Evolutionary conservation across 2,329 filamentous ascomycete genomes (phyloP).

Genomic region (Penicillium sp.): DNA sequence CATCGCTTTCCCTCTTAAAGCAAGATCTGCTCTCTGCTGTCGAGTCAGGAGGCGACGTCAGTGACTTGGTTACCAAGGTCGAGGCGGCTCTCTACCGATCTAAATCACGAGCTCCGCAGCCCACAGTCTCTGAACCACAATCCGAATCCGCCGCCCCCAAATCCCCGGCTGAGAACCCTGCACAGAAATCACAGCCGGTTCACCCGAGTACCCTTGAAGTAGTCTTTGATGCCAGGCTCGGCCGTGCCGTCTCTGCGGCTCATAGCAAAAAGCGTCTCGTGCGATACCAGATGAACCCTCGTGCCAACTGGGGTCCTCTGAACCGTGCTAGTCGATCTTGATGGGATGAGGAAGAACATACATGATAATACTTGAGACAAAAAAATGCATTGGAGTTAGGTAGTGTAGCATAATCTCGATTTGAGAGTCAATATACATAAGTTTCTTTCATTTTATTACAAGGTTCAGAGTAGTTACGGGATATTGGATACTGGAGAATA

Average conservation of each 20-base stretch:
- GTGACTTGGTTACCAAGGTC: conserved; percentile 44
- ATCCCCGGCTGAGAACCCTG: not conserved
- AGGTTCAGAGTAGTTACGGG: no score
- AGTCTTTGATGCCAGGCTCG: conserved; percentile 79
- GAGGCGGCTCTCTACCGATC: conserved; percentile 48
- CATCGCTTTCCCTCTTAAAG: conserved; percentile 34
- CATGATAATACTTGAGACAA: not conserved
- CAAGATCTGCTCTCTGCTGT: conserved; percentile 38
- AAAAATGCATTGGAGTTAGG: not conserved
- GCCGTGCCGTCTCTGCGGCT: conserved; percentile 57
- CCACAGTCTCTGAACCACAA: not conserved
- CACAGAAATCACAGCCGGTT: not conserved
- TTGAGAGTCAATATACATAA: no score
- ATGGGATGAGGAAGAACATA: not conserved
- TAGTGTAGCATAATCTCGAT: not conserved
- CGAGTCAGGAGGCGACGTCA: conserved; percentile 35
- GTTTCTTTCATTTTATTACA: no score
- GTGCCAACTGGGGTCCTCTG: conserved; percentile 93
- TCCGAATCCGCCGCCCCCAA: not conserved
- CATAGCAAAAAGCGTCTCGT: conserved; percentile 68
- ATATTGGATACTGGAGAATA: not conserved
- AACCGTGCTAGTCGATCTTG: conserved; percentile 37
- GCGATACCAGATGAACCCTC: conserved; percentile 86
- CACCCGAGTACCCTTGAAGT: conserved; percentile 56
- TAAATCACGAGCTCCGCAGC: conserved; percentile 24